phyloP scores from a whole-genome alignment of 208 protist species.

The Trypanosoma cruzi region DNA sequence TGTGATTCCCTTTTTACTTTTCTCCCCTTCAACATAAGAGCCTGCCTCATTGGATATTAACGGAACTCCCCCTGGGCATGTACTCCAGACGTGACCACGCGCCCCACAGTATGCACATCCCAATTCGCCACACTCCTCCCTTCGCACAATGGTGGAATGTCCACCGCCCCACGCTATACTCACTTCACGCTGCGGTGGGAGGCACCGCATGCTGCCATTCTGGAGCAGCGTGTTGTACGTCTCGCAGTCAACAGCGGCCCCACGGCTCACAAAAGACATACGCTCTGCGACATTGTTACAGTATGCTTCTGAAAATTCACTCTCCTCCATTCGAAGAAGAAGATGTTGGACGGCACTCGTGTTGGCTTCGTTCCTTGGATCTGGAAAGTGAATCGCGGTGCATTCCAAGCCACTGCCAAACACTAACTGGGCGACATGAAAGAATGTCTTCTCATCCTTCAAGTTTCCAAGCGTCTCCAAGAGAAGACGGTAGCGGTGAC shows the following conservation, averaged over 20 bases:
- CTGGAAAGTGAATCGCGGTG: constrained; percentile 48
- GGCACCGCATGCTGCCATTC: not conserved
- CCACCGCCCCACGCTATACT: constrained; percentile 4
- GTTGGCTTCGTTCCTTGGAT: constrained; percentile 39
- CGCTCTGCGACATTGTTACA: constrained; percentile 18
- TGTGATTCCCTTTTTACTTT: not conserved
- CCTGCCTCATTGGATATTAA: not conserved
- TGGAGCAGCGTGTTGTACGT: constrained; percentile 10
- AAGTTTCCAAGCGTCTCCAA: constrained; percentile 13
- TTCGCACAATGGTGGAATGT: constrained; percentile 7
- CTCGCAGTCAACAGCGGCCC: constrained; percentile 18
- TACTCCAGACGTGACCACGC: constrained; percentile 30
- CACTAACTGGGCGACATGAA: constrained; percentile 31
- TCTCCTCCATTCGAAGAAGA: constrained; percentile 16
- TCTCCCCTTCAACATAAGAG: not conserved
- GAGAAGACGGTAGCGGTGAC: constrained; percentile 15
- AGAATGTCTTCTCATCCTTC: constrained; percentile 7
- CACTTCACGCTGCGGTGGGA: constrained; percentile 13
- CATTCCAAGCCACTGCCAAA: constrained; percentile 74
- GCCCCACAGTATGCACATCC: constrained; percentile 32
- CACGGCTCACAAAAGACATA: constrained; percentile 23
- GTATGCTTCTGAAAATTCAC: constrained; percentile 2
- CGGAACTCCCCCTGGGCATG: constrained; percentile 16
- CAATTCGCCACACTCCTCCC: constrained; percentile 30
- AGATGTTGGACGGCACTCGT: constrained; percentile 56